phyloP scores from a whole-genome alignment of 345 rosid species.

The Brassica juncea region DNA sequence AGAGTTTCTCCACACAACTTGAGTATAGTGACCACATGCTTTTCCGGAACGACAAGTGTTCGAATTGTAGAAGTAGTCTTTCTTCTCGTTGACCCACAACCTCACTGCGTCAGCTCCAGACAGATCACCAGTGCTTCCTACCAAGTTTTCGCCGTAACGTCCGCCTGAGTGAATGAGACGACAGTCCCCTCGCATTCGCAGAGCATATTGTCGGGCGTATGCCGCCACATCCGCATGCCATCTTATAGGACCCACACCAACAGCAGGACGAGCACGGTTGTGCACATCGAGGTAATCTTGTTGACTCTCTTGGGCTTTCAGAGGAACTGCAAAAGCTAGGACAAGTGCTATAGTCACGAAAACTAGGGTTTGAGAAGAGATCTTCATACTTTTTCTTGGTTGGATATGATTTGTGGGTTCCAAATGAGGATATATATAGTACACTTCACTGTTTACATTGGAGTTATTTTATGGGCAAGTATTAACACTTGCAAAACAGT shows the following conservation, averaged over 20 bases:
- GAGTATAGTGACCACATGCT: conserved; percentile 45
- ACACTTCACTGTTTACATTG: neutral
- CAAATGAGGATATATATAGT: conserved; percentile 21
- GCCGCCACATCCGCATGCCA: conserved; percentile 43
- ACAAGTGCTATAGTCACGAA: conserved; percentile 7
- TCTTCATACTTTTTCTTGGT: conserved; percentile 19
- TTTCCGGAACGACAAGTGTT: conserved; percentile 21
- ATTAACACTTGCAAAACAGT: neutral
- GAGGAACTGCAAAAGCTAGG: conserved; percentile 26
- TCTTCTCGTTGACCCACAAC: conserved; percentile 35
- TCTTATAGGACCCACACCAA: conserved; percentile 34
- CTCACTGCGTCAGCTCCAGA: conserved; percentile 36
- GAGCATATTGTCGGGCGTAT: conserved; percentile 39
- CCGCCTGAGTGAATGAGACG: conserved; percentile 33
- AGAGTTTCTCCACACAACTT: conserved; percentile 63
- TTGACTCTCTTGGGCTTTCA: conserved; percentile 24
- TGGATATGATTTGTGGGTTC: conserved; percentile 9
- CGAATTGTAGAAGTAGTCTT: conserved; percentile 3
- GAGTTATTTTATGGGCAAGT: neutral
- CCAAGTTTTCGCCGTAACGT: conserved; percentile 46
- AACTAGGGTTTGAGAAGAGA: conserved; percentile 17
- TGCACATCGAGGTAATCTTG: conserved; percentile 34
- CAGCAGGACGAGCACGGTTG: conserved; percentile 30
- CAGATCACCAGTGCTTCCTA: conserved; percentile 29
- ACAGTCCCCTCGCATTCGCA: conserved; percentile 31